Percentiles rank a stretch among this genome's conserved stretches.
These are phyloP conservation scores for Penicillium rolfsii DNA, from an alignment of 2,329 filamentous ascomycete species.

Conservation along the genomic window DNA sequence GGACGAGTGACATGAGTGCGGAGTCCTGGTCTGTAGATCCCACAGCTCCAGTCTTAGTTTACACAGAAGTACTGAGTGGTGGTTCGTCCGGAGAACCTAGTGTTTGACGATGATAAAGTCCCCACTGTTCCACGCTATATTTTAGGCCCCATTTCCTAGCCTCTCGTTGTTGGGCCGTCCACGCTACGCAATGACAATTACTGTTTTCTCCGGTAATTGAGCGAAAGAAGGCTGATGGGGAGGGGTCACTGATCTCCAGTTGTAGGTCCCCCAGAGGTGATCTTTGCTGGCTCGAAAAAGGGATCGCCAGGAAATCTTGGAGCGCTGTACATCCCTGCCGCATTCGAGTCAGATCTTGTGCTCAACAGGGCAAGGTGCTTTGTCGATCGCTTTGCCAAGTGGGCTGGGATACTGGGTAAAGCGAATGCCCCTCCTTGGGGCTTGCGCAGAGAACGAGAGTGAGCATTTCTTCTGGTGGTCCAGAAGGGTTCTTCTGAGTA, in stretches of 20 bases:
- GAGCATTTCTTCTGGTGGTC: background rate
- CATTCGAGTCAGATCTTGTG: conserved; percentile 1
- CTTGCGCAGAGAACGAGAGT: background rate
- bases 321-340: background rate
- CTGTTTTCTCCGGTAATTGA: background rate
- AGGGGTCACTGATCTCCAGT: background rate
- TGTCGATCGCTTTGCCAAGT: conserved; percentile 1
- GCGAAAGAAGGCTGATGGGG: too few relatives aligned
- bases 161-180: background rate
- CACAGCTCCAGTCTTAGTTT: background rate
- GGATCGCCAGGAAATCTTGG: background rate
- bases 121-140: background rate
- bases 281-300: background rate
- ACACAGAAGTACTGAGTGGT: background rate
- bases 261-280: background rate
- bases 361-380: background rate
- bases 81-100: background rate
- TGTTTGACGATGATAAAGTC: background rate
- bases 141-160: background rate
- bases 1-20: conserved; percentile 3
- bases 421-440: background rate
- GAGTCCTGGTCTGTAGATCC: conserved; percentile 1
- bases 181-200: background rate
- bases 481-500: background rate
- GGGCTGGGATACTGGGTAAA: background rate